Conservation (phyloP, 768 basidiomycete species). For the Hemileccinum rubropunctum region DNA sequence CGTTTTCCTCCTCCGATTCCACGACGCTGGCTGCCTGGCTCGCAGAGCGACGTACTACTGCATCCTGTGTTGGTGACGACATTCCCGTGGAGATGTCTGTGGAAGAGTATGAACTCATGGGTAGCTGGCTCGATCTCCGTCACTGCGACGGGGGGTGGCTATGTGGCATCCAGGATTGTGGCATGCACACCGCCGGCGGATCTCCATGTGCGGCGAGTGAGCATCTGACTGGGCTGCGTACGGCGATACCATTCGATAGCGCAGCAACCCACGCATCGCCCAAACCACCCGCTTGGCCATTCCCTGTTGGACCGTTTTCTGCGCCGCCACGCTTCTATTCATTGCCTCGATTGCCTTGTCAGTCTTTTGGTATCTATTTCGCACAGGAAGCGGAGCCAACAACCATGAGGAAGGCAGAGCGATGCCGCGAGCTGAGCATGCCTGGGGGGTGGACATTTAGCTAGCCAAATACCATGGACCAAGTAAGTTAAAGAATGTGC, state of each 20-base stretch:
- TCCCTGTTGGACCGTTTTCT: constrained; percentile 14
- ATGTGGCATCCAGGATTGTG: constrained; percentile 30
- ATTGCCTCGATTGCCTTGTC: constrained; percentile 26
- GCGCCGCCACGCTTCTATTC: constrained; percentile 20
- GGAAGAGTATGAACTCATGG: constrained; percentile 46
- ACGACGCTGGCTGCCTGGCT: constrained; percentile 36
- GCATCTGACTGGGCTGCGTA: constrained; percentile 15
- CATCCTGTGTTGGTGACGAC: constrained; percentile 26
- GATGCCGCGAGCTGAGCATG: constrained; percentile 35
- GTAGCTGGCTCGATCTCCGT: constrained; percentile 43
- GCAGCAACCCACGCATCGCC: neutral
- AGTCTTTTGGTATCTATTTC: constrained; percentile 14
- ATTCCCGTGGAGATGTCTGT: constrained; percentile 36
- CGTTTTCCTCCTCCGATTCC: constrained; percentile 35
- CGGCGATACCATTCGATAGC: constrained; percentile 26
- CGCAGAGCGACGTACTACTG: constrained; percentile 34
- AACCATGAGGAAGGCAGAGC: constrained; percentile 11
- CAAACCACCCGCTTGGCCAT: constrained; percentile 5
- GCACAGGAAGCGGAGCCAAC: constrained; percentile 15
- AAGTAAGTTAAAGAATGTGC: neutral
- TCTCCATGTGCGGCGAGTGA: constrained; percentile 30
- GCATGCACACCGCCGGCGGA: constrained; percentile 32
- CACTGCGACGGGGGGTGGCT: constrained; percentile 22
- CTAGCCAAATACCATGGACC: constrained; percentile 7
- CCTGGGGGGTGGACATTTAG: constrained; percentile 40